These are phyloP conservation scores for Mortierella sp. DNA, from an alignment of 371 early-diverging fungal species.

Conservation along the genomic window DNA sequence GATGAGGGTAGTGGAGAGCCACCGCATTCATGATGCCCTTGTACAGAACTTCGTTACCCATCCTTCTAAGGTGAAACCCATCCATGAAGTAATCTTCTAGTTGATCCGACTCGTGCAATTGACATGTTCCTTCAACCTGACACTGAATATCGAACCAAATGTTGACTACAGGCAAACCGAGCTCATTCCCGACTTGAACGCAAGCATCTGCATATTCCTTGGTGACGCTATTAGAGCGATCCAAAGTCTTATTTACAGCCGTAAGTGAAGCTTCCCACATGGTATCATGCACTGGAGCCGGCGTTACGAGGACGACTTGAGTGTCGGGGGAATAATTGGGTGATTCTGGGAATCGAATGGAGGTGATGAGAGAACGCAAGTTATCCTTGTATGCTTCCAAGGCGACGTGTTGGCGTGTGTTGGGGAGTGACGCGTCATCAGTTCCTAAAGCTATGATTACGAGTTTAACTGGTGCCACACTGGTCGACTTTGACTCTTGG, in stretches of 20 bases:
- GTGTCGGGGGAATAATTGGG: constrained; percentile 53
- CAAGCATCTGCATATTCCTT: constrained; percentile 46
- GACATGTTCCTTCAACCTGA: constrained; percentile 39
- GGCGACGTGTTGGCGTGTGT: constrained; percentile 50
- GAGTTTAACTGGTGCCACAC: constrained; percentile 25
- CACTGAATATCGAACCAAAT: constrained; percentile 49
- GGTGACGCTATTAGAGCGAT: constrained; percentile 43
- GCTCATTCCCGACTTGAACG: constrained; percentile 33
- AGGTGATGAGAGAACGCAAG: constrained; percentile 23
- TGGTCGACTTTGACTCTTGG: constrained; percentile 25
- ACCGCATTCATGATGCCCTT: constrained; percentile 46
- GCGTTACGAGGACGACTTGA: constrained; percentile 44
- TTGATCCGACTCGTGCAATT: constrained; percentile 35
- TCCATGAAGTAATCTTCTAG: constrained; percentile 49
- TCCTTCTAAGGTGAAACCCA: constrained; percentile 40
- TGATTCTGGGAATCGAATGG: constrained; percentile 46
- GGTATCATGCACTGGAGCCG: constrained; percentile 39
- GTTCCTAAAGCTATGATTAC: constrained; percentile 53
- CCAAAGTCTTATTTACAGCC: constrained; percentile 25
- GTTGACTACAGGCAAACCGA: constrained; percentile 46
- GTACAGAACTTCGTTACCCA: constrained; percentile 55
- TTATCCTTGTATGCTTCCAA: constrained; percentile 40
- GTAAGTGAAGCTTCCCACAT: constrained; percentile 39
- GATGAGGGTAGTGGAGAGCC: constrained; percentile 40
- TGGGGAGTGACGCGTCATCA: constrained; percentile 47